These are phyloP conservation scores for Barbarea vulgaris DNA, from an alignment of 345 rosid genomes.

Conservation along the genomic window DNA sequence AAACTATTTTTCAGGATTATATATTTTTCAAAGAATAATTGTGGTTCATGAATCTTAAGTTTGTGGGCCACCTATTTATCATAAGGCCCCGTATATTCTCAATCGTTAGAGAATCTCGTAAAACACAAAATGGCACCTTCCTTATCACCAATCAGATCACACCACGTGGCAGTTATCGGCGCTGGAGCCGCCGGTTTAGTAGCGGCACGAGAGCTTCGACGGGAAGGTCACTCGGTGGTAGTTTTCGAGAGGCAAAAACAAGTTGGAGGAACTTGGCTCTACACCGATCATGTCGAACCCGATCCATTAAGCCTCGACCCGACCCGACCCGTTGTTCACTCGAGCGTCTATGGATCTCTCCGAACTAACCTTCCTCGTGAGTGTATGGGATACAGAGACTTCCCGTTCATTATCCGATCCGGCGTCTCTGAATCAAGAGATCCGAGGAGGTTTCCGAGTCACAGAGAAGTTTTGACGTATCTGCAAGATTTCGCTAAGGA, in stretches of 20 bases:
- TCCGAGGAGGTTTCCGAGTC: conserved; percentile 75
- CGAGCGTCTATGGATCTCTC: conserved; percentile 79
- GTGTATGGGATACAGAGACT: conserved; percentile 77
- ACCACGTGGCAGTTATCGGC: conserved; percentile 80
- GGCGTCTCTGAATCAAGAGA: conserved; percentile 45
- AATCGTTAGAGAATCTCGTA: conserved; percentile 9
- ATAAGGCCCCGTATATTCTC: conserved; percentile 7
- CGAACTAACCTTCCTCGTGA: conserved; percentile 92
- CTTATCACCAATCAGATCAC: conserved; percentile 39
- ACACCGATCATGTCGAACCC: conserved; percentile 56
- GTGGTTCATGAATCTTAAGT: conserved; percentile 5
- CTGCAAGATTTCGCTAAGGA: conserved; percentile 61
- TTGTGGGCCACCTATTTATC: conserved; percentile 14
- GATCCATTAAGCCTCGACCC: conserved; percentile 76
- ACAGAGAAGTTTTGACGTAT: conserved; percentile 67
- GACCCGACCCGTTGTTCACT: conserved; percentile 53
- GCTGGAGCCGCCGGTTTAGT: conserved; percentile 88
- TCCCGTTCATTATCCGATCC: conserved; percentile 53
- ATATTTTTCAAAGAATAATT: background rate
- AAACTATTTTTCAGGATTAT: background rate
- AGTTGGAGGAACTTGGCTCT: conserved; percentile 83
- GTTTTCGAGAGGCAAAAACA: conserved; percentile 68
- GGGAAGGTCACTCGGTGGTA: conserved; percentile 77
- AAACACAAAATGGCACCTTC: conserved; percentile 41
- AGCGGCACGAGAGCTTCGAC: conserved; percentile 72